These are phyloP conservation scores for Peronospora destructor DNA, from an alignment of 352 stramenopile genomes.

Conservation along the genomic window DNA sequence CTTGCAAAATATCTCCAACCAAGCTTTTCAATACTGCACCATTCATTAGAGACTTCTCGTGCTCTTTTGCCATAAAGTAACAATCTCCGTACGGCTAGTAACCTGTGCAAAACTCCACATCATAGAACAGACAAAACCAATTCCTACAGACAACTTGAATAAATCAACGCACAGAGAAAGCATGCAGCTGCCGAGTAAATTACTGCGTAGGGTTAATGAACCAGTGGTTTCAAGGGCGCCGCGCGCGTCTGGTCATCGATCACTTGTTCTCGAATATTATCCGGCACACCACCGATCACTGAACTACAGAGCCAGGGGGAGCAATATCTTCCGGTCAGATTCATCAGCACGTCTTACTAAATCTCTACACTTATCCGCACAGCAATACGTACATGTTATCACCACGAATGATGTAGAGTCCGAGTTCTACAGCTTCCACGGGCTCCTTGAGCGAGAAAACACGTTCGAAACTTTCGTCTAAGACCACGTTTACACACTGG, in stretches of 20 bases:
- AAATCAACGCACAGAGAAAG: not conserved
- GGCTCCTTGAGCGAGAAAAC: slow-evolving; percentile 88
- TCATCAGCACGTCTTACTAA: not conserved
- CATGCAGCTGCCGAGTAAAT: slow-evolving; percentile 25
- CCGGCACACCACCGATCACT: slow-evolving; percentile 80
- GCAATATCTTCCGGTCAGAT: not conserved
- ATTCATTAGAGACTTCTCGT: no score
- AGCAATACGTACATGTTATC: slow-evolving; percentile 85
- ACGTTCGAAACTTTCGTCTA: slow-evolving; percentile 91
- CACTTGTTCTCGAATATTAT: slow-evolving; percentile 84
- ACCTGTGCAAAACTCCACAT: not conserved
- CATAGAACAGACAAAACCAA: not conserved
- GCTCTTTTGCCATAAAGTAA: no score
- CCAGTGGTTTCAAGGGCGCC: slow-evolving; percentile 85
- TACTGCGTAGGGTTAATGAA: slow-evolving; percentile 69
- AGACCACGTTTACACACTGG: slow-evolving; percentile 89
- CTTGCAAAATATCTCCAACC: no score
- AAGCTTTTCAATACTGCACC: no score
- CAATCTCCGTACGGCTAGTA: no score
- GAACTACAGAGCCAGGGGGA: slow-evolving; percentile 35
- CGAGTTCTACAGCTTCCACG: slow-evolving; percentile 86
- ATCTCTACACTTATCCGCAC: not conserved
- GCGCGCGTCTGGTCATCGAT: slow-evolving; percentile 85
- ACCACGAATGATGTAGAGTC: slow-evolving; percentile 90
- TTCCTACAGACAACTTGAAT: not conserved